A percentile compares a stretch with the other conserved stretches of the same genome.
phyloP scores from a whole-genome alignment of 176 grass and related monocot species.

The Zea luxurians region DNA sequence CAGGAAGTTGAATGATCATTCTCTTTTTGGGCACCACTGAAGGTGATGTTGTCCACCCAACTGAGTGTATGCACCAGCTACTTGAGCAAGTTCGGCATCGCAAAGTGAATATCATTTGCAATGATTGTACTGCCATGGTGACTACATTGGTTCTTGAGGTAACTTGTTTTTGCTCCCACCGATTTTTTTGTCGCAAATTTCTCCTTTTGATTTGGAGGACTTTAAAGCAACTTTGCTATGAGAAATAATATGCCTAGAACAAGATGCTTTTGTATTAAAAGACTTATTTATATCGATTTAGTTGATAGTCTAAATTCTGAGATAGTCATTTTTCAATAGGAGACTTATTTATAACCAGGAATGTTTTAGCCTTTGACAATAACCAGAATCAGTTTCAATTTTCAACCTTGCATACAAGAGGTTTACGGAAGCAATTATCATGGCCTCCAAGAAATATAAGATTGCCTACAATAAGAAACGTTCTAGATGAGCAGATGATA shows the following conservation, averaged over 20 bases:
- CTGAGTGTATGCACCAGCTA: constrained; percentile 96
- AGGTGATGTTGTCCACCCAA: constrained; percentile 82
- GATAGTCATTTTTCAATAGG: neutral
- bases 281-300: neutral
- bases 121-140: constrained; percentile 97
- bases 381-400: neutral
- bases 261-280: too few species aligned
- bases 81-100: constrained; percentile 88
- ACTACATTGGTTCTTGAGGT: constrained; percentile 99
- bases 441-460: too few species aligned
- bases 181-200: neutral
- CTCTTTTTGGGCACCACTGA: constrained; percentile 68
- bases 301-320: neutral
- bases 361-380: constrained; percentile 2
- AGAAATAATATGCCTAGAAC: too few species aligned
- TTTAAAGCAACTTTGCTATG: too few species aligned
- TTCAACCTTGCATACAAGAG: constrained; percentile 1
- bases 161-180: neutral
- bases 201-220: neutral
- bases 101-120: constrained; percentile 95
- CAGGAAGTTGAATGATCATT: constrained; percentile 90
- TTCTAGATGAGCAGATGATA: too few species aligned
- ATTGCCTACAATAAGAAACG: too few species aligned
- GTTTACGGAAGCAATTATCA: too few species aligned
- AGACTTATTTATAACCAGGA: neutral